Percentiles rank a stretch among this genome's conserved stretches.
phyloP scores from a whole-genome alignment of 805 yeast genomes.

The Cyberlindnera nakhonratchasimensis region DNA sequence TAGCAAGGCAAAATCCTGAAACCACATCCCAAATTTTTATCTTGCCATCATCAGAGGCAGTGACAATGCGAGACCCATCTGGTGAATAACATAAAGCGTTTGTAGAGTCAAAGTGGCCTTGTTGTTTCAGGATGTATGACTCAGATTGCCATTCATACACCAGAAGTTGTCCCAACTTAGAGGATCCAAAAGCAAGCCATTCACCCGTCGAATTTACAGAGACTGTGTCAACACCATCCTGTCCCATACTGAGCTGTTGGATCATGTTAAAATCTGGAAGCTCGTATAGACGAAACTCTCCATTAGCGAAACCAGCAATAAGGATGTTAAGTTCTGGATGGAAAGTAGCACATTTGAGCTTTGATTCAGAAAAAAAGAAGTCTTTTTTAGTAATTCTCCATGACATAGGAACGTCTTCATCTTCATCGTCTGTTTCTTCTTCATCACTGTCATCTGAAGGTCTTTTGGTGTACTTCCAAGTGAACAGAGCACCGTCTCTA shows the following conservation, averaged over 20 bases:
- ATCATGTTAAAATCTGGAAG: conserved; percentile 73
- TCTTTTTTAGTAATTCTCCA: conserved; percentile 86
- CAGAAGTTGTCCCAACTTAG: conserved; percentile 84
- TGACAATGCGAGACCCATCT: conserved; percentile 87
- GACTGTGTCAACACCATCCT: conserved; percentile 81
- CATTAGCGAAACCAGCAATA: conserved; percentile 86
- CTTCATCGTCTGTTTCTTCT: conserved; percentile 39
- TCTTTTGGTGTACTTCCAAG: conserved; percentile 79
- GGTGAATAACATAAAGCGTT: conserved; percentile 86
- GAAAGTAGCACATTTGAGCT: conserved; percentile 78
- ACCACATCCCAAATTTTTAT: conserved; percentile 93
- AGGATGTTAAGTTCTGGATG: conserved; percentile 67
- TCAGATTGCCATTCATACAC: conserved; percentile 99
- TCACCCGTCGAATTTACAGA: conserved; percentile 82
- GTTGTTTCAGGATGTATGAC: conserved; percentile 90
- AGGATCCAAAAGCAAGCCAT: conserved; percentile 95
- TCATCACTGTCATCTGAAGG: conserved; percentile 43
- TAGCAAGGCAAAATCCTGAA: conserved; percentile 89
- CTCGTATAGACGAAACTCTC: conserved; percentile 90
- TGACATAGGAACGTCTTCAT: conserved; percentile 41
- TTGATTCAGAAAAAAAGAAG: conserved; percentile 65
- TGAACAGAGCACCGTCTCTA: conserved; percentile 90
- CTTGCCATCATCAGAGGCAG: conserved; percentile 96
- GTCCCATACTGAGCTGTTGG: conserved; percentile 90
- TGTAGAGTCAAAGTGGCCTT: conserved; percentile 92